Base-by-base conservation (phyloP, 139 green algal species). In the Klebsormidium nitens region DNA sequence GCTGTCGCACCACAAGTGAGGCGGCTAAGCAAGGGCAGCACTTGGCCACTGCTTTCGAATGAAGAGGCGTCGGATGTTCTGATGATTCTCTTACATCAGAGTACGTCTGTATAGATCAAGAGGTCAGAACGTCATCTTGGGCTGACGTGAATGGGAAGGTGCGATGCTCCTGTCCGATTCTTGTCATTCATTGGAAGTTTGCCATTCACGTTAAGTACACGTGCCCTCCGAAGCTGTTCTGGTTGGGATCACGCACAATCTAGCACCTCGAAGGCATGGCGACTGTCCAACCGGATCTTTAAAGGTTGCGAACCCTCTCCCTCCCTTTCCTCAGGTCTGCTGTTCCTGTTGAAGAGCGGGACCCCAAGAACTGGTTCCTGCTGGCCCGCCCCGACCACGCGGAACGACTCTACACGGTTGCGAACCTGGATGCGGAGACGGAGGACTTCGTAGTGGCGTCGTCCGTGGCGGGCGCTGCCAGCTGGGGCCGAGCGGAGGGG, bases 261-360 rank as follows among this genome's bases (percentile, higher is more conserved):
- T 8, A 8, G 19, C 59, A 58, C 59, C 59, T 5, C 14, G 5
- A 26, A 58, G 59, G 59, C n/a, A n/a, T 67, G 29, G n/a, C 17
- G 32, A 64, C 56, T 19, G 14, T n/a, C 14, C 46, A 23, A 55
- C 46, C 46, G 23, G 23, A 31, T 23, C 23, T 55, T 23, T 55
- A 23, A 55, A 31, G 23, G 23, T 23, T 55, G 23, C 46, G 23
- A 23, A 31, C 46, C 23, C 46, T 55, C 46, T 55, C 46, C 23
- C 46, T 55, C 46, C 23, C 46, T 55, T 23, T 55, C 46, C 23
- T 23, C 23, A 72, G 78, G 19, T 66, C 66, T 1, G 86, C 84
- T 1, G 83, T 96, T 36, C 91, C 90, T 17, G 48, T 62, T 2
- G 46, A 36, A 31, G 65, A 89, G 55, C 78, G 82, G 28, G 74